Evolutionary conservation across 768 basidiomycete species (phyloP).

Genomic region (Dendrothele bispora): DNA sequence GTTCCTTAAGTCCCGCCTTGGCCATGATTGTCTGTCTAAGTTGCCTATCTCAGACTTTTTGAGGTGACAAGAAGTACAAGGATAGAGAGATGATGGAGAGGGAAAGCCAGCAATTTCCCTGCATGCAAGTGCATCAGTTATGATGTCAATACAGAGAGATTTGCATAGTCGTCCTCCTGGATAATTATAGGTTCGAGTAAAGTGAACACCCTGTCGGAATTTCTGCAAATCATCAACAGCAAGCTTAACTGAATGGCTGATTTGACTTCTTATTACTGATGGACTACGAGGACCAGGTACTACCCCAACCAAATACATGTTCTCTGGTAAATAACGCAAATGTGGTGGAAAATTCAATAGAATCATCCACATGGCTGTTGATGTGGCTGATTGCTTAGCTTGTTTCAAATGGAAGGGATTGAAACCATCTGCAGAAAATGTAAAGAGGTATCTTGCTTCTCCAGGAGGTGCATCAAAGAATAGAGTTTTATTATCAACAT

Average conservation of each 20-base stretch:
- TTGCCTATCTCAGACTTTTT: constrained; percentile 16
- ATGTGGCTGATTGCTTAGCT: constrained; percentile 8
- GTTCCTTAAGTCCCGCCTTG: constrained; percentile 6
- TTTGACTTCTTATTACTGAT: constrained; percentile 22
- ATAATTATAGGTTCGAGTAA: constrained; percentile 20
- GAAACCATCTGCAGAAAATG: constrained; percentile 9
- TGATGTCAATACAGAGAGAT: constrained; percentile 29
- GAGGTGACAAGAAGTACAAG: too few relatives aligned
- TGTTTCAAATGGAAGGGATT: constrained; percentile 7
- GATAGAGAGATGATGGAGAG: too few relatives aligned
- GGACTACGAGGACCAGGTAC: constrained; percentile 41
- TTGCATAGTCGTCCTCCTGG: constrained; percentile 23
- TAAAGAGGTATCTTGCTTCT: constrained; percentile 7
- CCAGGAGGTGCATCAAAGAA: constrained; percentile 1
- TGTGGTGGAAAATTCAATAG: constrained; percentile 35
- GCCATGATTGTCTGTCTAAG: constrained; percentile 14
- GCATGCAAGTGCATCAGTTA: constrained; percentile 33
- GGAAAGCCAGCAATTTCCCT: constrained; percentile 23
- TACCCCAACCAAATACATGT: constrained; percentile 41
- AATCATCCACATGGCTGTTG: constrained; percentile 20
- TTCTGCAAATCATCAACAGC: constrained; percentile 33
- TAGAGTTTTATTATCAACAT: constrained; percentile 11
- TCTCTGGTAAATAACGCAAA: constrained; percentile 32
- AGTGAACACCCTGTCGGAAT: constrained; percentile 30
- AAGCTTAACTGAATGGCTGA: constrained; percentile 32